These are phyloP conservation scores for Boechera stricta DNA, from an alignment of 345 rosid genomes.

Conservation along the genomic window DNA sequence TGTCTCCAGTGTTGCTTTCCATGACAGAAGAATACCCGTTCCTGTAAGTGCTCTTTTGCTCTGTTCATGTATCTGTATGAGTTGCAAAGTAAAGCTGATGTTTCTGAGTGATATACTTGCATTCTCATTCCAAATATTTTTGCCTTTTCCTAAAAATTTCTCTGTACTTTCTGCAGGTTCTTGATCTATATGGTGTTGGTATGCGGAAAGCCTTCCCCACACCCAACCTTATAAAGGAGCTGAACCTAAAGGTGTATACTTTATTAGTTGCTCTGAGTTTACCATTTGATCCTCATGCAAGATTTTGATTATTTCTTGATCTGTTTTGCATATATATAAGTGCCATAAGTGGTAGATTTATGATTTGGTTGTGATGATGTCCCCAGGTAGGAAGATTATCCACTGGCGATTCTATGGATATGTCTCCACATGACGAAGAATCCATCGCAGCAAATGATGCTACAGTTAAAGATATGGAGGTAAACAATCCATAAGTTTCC, in stretches of 20 bases:
- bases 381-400: constrained; percentile 79
- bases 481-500: constrained; percentile 41
- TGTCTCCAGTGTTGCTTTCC: constrained; percentile 79
- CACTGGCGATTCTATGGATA: constrained; percentile 95
- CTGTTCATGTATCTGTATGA: neutral
- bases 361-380: constrained; percentile 16
- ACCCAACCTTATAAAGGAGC: constrained; percentile 72
- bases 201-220: constrained; percentile 60
- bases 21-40: constrained; percentile 93
- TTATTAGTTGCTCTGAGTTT: constrained; percentile 23
- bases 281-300: constrained; percentile 22
- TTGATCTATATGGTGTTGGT: constrained; percentile 90
- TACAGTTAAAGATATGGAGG: constrained; percentile 96
- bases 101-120: neutral
- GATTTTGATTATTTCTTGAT: neutral
- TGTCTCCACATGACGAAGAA: constrained; percentile 75
- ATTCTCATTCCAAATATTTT: constrained; percentile 19
- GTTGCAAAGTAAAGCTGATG: neutral
- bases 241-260: constrained; percentile 71
- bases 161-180: constrained; percentile 54
- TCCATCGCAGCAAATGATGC: constrained; percentile 80
- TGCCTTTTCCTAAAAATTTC: neutral
- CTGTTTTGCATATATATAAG: constrained; percentile 9
- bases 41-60: constrained; percentile 58
- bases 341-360: constrained; percentile 11